A percentile compares a stretch with the other conserved stretches of the same genome.
Evolutionary conservation across 495 filamentous ascomycete species (phyloP).

Genomic region (Hypoxylon subgilvum): DNA sequence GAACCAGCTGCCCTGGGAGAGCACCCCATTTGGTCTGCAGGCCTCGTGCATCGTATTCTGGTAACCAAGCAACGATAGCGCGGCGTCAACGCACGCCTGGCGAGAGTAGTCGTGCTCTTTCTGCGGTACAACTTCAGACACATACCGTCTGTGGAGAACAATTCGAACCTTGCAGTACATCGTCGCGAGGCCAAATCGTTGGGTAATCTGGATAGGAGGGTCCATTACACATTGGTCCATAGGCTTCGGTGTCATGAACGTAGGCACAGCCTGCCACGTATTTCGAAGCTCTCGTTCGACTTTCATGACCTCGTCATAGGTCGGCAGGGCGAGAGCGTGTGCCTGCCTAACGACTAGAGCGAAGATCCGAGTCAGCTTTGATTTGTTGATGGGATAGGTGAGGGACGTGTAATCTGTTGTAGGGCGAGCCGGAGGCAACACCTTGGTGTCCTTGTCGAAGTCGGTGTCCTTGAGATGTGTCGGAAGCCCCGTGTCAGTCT

Average conservation of each 20-base stretch:
- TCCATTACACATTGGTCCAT: conserved; percentile 69
- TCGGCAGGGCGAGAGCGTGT: conserved; percentile 45
- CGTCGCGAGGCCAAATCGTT: conserved; percentile 71
- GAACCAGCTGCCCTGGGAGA: conserved; percentile 52
- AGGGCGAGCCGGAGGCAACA: conserved; percentile 52
- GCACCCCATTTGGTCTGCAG: conserved; percentile 46
- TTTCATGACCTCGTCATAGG: conserved; percentile 71
- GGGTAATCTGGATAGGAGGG: conserved; percentile 66
- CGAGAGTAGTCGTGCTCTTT: conserved; percentile 72
- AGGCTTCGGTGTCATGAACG: conserved; percentile 63
- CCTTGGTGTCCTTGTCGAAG: conserved; percentile 49
- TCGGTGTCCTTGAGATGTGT: conserved; percentile 58
- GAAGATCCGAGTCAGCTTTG: conserved; percentile 46
- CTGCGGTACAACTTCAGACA: conserved; percentile 61
- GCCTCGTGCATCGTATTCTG: conserved; percentile 49
- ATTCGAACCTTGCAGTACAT: conserved; percentile 76
- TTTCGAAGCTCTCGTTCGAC: conserved; percentile 68
- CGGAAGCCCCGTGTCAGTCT: conserved; percentile 55
- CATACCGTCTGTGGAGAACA: conserved; percentile 75
- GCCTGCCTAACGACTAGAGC: conserved; percentile 48
- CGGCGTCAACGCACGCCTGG: conserved; percentile 69
- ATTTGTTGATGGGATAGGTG: conserved; percentile 57
- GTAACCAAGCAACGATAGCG: conserved; percentile 63
- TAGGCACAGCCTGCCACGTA: conserved; percentile 61
- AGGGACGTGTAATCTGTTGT: conserved; percentile 54